Evolutionary conservation across 2,329 filamentous ascomycete species (phyloP).

Genomic region (Aureobasidium sp.): DNA sequence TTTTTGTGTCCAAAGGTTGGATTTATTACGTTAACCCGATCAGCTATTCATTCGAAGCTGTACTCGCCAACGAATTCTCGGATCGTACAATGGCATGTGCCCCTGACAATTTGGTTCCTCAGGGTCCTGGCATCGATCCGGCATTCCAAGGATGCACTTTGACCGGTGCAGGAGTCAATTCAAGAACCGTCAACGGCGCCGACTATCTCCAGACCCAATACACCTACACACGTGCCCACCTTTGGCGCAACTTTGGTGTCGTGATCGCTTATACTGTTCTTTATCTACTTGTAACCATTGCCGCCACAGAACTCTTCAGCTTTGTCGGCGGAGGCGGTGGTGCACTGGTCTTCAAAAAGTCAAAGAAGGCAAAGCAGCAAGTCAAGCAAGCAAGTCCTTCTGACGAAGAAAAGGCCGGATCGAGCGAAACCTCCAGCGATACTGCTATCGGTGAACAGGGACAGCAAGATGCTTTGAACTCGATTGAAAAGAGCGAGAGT

Average conservation of each 20-base stretch:
- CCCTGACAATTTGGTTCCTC: slow-evolving; percentile 53
- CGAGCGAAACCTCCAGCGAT: slow-evolving; percentile 26
- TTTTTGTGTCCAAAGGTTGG: no score
- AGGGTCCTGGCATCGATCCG: slow-evolving; percentile 49
- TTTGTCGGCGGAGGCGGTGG: slow-evolving; percentile 59
- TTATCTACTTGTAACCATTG: slow-evolving; percentile 64
- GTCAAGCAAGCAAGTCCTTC: slow-evolving; percentile 38
- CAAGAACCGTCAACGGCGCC: slow-evolving; percentile 45
- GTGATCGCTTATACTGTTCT: slow-evolving; percentile 68
- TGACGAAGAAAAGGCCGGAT: slow-evolving; percentile 53
- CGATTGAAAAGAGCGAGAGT: slow-evolving; percentile 51
- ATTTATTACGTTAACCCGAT: slow-evolving; percentile 46
- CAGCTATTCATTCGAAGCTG: slow-evolving; percentile 58
- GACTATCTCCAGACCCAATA: slow-evolving; percentile 51
- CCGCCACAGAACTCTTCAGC: slow-evolving; percentile 62
- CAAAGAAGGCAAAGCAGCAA: slow-evolving; percentile 54
- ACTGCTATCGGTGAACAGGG: slow-evolving; percentile 26
- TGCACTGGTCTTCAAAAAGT: slow-evolving; percentile 64
- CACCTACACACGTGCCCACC: slow-evolving; percentile 49
- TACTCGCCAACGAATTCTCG: slow-evolving; percentile 60
- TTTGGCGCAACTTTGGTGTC: slow-evolving; percentile 71
- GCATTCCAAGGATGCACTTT: slow-evolving; percentile 57
- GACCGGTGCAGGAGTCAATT: slow-evolving; percentile 49
- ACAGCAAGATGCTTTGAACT: slow-evolving; percentile 38
- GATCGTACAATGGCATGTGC: slow-evolving; percentile 52